Evolutionary conservation across 176 grass and related monocot genomes (phyloP).

Genomic region (Raddia distichophylla): DNA sequence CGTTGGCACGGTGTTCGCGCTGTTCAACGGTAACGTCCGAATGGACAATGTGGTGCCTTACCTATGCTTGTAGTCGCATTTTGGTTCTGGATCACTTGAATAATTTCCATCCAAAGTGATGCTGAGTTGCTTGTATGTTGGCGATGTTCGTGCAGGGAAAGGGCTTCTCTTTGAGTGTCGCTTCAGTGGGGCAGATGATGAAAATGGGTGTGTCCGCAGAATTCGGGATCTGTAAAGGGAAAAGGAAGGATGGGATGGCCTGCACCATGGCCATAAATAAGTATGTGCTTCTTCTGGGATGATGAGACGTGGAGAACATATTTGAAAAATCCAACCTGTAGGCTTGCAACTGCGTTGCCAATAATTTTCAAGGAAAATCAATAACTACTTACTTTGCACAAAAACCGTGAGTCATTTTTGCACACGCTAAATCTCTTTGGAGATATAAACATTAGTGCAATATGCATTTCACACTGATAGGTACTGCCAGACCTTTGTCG

Average conservation of each 20-base stretch:
- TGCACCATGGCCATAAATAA: conserved; percentile 91
- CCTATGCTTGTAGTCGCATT: neutral
- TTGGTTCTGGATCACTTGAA: neutral
- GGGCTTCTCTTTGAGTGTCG: conserved; percentile 78
- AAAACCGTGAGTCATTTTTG: neutral
- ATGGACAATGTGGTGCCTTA: conserved; percentile 82
- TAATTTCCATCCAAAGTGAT: neutral
- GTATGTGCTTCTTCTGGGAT: conserved; percentile 42
- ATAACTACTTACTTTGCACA: neutral
- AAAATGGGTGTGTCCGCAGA: conserved; percentile 81
- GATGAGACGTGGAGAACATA: conserved; percentile 13
- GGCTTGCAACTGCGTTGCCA: neutral
- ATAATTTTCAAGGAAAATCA: neutral
- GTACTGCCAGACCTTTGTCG: neutral
- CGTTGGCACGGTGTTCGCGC: conserved; percentile 71
- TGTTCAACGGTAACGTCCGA: conserved; percentile 76
- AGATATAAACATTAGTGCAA: neutral
- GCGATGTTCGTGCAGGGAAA: conserved; percentile 58
- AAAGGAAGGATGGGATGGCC: conserved; percentile 87
- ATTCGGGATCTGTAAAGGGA: conserved; percentile 84
- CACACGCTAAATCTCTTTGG: neutral
- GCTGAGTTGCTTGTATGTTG: conserved; percentile 14
- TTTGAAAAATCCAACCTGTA: conserved; percentile 11
- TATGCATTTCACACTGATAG: neutral
- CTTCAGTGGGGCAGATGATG: conserved; percentile 71